Conservation (phyloP, 352 stramenopile genomes). For the Phytophthora idaei region DNA sequence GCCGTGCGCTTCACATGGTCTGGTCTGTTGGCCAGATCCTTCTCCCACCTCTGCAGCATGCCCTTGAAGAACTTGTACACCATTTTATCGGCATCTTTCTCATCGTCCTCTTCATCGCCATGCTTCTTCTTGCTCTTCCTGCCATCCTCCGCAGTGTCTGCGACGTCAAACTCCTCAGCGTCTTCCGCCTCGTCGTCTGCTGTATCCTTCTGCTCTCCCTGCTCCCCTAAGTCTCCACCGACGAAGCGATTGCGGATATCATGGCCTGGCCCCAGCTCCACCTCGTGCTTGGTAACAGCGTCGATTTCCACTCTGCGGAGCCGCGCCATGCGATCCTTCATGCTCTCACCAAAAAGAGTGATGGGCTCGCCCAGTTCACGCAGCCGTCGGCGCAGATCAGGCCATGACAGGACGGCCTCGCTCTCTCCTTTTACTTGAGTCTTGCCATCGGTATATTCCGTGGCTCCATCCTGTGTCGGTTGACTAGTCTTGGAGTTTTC, state of each 20-base stretch:
- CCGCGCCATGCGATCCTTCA: slow-evolving; percentile 62
- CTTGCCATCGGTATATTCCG: slow-evolving; percentile 4
- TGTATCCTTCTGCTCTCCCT: slow-evolving; percentile 47
- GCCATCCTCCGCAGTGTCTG: background rate
- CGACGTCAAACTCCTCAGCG: slow-evolving; percentile 34
- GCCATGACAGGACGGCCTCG: slow-evolving; percentile 54
- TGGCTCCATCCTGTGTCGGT: background rate
- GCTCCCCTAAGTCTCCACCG: slow-evolving; percentile 37
- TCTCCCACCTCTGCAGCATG: slow-evolving; percentile 95
- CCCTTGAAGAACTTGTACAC: slow-evolving; percentile 94
- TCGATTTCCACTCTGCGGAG: slow-evolving; percentile 75
- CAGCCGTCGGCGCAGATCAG: slow-evolving; percentile 83
- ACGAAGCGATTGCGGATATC: slow-evolving; percentile 83
- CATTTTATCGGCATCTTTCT: slow-evolving; percentile 60
- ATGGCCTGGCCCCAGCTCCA: slow-evolving; percentile 74
- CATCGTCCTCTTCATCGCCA: slow-evolving; percentile 40
- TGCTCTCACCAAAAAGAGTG: slow-evolving; percentile 88
- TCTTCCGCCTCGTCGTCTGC: slow-evolving; percentile 50
- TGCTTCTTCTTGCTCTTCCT: slow-evolving; percentile 21
- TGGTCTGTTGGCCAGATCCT: slow-evolving; percentile 83
- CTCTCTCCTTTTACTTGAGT: slow-evolving; percentile 16
- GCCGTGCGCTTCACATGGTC: slow-evolving; percentile 91
- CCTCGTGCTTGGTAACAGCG: slow-evolving; percentile 64
- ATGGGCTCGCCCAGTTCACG: slow-evolving; percentile 83
- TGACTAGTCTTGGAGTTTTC: slow-evolving; percentile 6